Conservation (phyloP, 352 stramenopile genomes). For the Pythium sukuiense region DNA sequence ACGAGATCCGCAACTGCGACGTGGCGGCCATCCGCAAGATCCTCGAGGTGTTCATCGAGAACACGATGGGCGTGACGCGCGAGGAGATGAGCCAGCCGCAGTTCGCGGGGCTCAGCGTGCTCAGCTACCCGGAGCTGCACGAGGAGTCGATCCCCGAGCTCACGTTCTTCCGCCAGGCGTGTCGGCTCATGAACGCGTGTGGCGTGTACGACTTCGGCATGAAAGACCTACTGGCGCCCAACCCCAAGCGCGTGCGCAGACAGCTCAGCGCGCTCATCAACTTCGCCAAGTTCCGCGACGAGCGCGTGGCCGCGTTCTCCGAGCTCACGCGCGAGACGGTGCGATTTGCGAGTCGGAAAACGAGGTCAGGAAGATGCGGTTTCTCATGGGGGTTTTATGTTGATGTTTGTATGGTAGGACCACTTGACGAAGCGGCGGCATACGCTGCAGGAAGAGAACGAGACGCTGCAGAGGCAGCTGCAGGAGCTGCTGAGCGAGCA, state of each 20-base stretch:
- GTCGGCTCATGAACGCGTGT: conserved; percentile 89
- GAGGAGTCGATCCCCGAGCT: conserved; percentile 92
- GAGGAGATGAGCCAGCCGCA: conserved; percentile 91
- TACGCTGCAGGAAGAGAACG: conserved; percentile 61
- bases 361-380: neutral
- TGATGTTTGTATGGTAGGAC: conserved; percentile 32
- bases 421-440: conserved; percentile 44
- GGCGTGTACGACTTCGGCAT: conserved; percentile 94
- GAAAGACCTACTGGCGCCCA: conserved; percentile 90
- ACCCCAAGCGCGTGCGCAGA: conserved; percentile 85
- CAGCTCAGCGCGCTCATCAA: conserved; percentile 97
- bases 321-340: conserved; percentile 41
- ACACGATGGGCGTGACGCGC: conserved; percentile 87
- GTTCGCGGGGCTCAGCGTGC: conserved; percentile 75
- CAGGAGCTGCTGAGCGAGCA: conserved; percentile 58
- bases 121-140: conserved; percentile 92
- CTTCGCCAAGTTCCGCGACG: conserved; percentile 96
- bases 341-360: neutral
- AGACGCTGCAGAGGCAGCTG: conserved; percentile 58
- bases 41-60: conserved; percentile 89
- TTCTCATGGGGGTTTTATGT: neutral
- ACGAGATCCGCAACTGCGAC: conserved; percentile 85
- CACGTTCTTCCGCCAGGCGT: conserved; percentile 90
- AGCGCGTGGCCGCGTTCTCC: conserved; percentile 86
- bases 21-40: conserved; percentile 79